These are phyloP conservation scores for Lippia alba DNA, from an alignment of 305 asterid species.

Conservation along the genomic window DNA sequence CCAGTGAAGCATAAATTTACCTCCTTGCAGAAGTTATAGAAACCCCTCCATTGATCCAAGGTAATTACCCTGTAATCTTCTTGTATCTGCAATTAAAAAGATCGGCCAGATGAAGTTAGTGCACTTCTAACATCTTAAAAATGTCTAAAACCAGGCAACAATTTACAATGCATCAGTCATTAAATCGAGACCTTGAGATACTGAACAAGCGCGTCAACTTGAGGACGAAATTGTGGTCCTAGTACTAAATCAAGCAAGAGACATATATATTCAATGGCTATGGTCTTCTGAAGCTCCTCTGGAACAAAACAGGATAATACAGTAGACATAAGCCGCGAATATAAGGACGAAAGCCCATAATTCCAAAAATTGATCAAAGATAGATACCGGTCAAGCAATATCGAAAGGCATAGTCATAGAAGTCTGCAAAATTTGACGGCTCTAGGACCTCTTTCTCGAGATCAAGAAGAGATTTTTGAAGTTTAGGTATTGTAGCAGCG, in stretches of 20 bases:
- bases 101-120: conserved; percentile 19
- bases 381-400: conserved; percentile 80
- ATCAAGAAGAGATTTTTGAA: conserved; percentile 67
- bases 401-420: conserved; percentile 68
- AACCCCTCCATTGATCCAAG: conserved; percentile 91
- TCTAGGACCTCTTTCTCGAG: conserved; percentile 78
- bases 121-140: background rate
- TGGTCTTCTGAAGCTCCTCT: conserved; percentile 85
- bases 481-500: conserved; percentile 60
- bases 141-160: no score
- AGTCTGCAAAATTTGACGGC: conserved; percentile 65
- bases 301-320: conserved; percentile 39
- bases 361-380: conserved; percentile 3
- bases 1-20: conserved; percentile 38
- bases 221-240: conserved; percentile 62
- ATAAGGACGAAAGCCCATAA: background rate
- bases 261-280: conserved; percentile 80
- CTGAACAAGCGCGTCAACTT: conserved; percentile 67
- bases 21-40: conserved; percentile 85
- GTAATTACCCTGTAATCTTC: conserved; percentile 80
- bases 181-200: conserved; percentile 66
- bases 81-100: conserved; percentile 57
- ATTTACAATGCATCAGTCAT: background rate
- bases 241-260: conserved; percentile 76
- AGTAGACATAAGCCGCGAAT: conserved; percentile 20